phyloP scores from a whole-genome alignment of 2,329 filamentous ascomycete species.

The Colletotrichum zoysiae region DNA sequence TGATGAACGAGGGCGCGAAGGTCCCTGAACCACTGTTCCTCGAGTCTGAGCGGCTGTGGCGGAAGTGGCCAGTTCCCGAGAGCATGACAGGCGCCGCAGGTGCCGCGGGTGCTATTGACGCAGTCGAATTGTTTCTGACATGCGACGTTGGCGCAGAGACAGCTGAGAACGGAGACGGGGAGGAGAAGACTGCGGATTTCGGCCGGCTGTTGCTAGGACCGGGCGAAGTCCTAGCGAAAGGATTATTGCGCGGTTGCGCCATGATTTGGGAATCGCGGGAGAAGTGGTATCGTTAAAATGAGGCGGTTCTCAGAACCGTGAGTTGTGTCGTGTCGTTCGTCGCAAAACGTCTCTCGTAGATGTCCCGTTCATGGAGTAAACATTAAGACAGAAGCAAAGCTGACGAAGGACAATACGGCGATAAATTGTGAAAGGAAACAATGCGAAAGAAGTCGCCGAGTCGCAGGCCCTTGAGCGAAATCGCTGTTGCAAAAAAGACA shows the following conservation, averaged over 20 bases:
- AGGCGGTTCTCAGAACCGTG: slow-evolving; percentile 20
- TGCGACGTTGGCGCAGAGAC: slow-evolving; percentile 64
- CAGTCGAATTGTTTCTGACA: slow-evolving; percentile 77
- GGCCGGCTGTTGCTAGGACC: slow-evolving; percentile 70
- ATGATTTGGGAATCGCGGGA: slow-evolving; percentile 61
- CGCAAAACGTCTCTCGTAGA: slow-evolving; percentile 37
- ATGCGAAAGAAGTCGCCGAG: slow-evolving; percentile 27
- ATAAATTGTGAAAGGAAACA: slow-evolving; percentile 38
- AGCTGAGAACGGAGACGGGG: slow-evolving; percentile 62
- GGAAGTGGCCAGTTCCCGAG: slow-evolving; percentile 52
- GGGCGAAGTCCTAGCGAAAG: slow-evolving; percentile 80
- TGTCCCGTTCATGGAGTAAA: slow-evolving; percentile 39
- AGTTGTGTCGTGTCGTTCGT: slow-evolving; percentile 33
- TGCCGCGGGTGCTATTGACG: slow-evolving; percentile 59
- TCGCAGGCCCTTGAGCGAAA: slow-evolving; percentile 26
- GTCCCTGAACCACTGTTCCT: slow-evolving; percentile 79
- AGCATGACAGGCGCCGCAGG: slow-evolving; percentile 55
- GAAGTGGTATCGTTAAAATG: slow-evolving; percentile 56
- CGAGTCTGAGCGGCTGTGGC: slow-evolving; percentile 69
- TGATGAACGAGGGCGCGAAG: slow-evolving; percentile 97
- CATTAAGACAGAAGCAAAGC: slow-evolving; percentile 39
- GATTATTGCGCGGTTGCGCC: slow-evolving; percentile 82
- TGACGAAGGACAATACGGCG: slow-evolving; percentile 24
- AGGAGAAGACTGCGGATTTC: slow-evolving; percentile 80
- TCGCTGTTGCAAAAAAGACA: slow-evolving; percentile 31